phyloP scores from a whole-genome alignment of 768 basidiomycete genomes.

The Arthromyces matolae region DNA sequence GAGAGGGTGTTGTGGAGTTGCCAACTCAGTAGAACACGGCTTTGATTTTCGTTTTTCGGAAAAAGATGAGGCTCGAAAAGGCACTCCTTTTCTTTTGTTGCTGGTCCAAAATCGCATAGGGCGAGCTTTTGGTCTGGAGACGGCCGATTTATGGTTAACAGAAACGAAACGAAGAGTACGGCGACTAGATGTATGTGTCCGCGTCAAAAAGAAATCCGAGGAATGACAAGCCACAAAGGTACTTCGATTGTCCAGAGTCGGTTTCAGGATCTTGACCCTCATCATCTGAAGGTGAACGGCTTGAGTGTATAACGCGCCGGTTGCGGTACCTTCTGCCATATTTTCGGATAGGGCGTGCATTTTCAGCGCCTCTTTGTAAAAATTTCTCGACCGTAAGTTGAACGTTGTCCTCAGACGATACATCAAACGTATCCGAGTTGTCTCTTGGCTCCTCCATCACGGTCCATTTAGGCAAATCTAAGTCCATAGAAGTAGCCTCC shows the following conservation, averaged over 20 bases:
- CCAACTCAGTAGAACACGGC: too few relatives aligned
- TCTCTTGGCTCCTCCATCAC: background rate
- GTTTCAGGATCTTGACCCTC: background rate
- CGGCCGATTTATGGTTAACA: background rate
- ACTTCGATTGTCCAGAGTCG: background rate
- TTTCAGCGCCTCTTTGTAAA: constrained; percentile 17
- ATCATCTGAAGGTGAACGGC: constrained; percentile 7
- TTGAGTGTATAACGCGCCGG: constrained; percentile 12
- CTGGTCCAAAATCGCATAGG: constrained; percentile 18
- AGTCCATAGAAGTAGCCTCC: background rate
- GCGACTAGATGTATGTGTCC: constrained; percentile 12
- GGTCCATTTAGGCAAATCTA: background rate
- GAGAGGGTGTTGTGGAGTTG: constrained; percentile 9
- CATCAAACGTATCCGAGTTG: background rate
- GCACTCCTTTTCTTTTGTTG: constrained; percentile 29
- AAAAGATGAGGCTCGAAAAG: constrained; percentile 23
- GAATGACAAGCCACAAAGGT: too few relatives aligned
- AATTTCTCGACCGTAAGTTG: constrained; percentile 31
- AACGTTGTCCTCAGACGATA: constrained; percentile 11
- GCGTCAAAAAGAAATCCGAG: background rate
- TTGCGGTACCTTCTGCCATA: constrained; percentile 17
- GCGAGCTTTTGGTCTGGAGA: constrained; percentile 7
- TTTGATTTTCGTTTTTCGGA: constrained; percentile 1
- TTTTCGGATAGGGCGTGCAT: constrained; percentile 12
- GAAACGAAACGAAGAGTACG: constrained; percentile 26